These are phyloP conservation scores for Beta vulgaris DNA, from an alignment of 148 eudicot genomes.

Conservation along the genomic window DNA sequence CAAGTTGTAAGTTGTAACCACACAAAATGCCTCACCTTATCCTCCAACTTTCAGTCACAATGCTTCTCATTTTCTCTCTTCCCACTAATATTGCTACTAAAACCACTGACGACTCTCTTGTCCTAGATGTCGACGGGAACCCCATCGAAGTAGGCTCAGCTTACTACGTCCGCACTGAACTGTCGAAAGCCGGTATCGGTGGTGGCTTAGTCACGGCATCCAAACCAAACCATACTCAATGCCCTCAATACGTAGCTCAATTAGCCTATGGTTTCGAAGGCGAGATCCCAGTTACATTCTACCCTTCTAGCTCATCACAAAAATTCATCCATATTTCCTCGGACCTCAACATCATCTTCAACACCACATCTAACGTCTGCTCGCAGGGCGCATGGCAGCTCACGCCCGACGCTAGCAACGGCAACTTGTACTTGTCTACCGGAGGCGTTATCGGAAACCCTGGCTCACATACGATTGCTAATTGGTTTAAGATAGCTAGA, in stretches of 20 bases:
- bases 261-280: background rate
- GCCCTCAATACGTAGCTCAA: constrained; percentile 7
- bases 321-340: background rate
- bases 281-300: background rate
- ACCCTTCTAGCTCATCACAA: background rate
- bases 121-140: constrained; percentile 6
- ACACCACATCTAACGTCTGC: background rate
- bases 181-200: background rate
- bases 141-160: background rate
- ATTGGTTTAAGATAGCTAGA: background rate
- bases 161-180: background rate
- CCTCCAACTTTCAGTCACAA: background rate
- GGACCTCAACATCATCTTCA: background rate
- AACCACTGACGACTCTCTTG: background rate
- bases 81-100: background rate
- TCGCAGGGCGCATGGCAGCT: background rate
- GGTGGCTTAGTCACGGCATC: background rate
- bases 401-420: background rate
- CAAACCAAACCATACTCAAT: background rate
- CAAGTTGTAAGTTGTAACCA: background rate
- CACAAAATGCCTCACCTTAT: background rate
- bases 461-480: background rate
- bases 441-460: background rate
- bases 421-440: background rate
- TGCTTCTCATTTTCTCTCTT: background rate